Evolutionary conservation across 2,329 filamentous ascomycete genomes (phyloP), one percentile per base, ranked within the genome.

Genomic region (Botrytis squamosa): DNA sequence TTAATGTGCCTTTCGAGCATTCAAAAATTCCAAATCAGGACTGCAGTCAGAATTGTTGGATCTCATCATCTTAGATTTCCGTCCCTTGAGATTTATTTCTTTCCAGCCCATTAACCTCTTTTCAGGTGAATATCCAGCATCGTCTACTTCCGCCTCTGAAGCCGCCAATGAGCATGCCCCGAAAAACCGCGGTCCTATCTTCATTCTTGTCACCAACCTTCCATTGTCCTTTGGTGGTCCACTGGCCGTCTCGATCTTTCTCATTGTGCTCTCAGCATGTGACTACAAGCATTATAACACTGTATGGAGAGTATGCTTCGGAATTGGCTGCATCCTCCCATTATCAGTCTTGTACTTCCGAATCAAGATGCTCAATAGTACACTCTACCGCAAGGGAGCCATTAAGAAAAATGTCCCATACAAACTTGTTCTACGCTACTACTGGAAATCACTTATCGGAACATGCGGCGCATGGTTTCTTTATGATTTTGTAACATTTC

Each of bases 281-380:
- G 82, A 80, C 22, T 78, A 73, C 70, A 78, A 77, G 60, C 82
- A 80, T 74, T 82, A 82, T 78, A 82, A 79, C 64, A 85, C 83
- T 2, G 82, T 86, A 12, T 86, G 85, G 85, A 82, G 85, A 6
- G 83, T 86, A 2, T 86, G 85, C 76, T 85, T 86, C 72, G 85
- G 83, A 9, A 84, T 87, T 62, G 85, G 85, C 36, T 84, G 84
- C 55, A 76, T 86, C 60, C 81, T 87, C 25, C 88, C 88, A 0
- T 80, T 89, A 14, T 84, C 85, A 3, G 83, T 89, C 60, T 87
- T 89, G 73, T 88, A 88, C 79, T 87, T 89, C 74, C 86, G 88
- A 22, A 79, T 89, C 59, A 86, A 83, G 75, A 86, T 86, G 83
- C 80, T 86, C 66, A 88, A 85, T 80, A 88, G 81, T 66, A 85